phyloP scores from a whole-genome alignment of 2,329 filamentous ascomycete species.

The Penicillium sp. region DNA sequence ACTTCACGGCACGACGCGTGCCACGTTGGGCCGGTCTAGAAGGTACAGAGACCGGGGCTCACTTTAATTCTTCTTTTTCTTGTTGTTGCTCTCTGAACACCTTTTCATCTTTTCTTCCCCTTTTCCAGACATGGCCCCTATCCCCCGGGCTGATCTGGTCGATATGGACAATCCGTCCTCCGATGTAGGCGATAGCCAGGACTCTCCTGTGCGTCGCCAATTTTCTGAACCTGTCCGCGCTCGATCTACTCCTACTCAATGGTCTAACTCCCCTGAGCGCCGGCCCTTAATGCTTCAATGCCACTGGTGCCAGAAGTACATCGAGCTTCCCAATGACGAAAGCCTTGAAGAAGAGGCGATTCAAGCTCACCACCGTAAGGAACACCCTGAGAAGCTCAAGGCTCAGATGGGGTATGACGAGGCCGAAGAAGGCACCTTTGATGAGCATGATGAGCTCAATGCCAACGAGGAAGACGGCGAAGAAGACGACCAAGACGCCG shows the following conservation, averaged over 20 bases:
- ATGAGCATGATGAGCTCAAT: slow-evolving; percentile 15
- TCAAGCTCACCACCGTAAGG: slow-evolving; percentile 38
- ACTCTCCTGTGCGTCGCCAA: slow-evolving; percentile 43
- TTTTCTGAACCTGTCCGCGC: slow-evolving; percentile 44
- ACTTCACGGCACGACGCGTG: slow-evolving; percentile 13
- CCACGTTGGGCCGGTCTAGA: neutral
- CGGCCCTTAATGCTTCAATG: slow-evolving; percentile 37
- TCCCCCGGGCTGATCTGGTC: slow-evolving; percentile 37
- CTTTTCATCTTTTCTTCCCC: slow-evolving; percentile 3
- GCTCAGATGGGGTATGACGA: slow-evolving; percentile 33
- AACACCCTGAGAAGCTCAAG: slow-evolving; percentile 43
- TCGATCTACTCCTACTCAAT: slow-evolving; percentile 40
- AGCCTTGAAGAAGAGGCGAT: slow-evolving; percentile 33
- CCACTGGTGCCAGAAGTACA: slow-evolving; percentile 41
- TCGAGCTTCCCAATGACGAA: slow-evolving; percentile 34
- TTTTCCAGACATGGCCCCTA: slow-evolving; percentile 36
- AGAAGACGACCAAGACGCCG: slow-evolving; percentile 17
- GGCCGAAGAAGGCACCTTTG: slow-evolving; percentile 27
- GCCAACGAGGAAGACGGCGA: slow-evolving; percentile 14
- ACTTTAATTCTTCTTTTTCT: slow-evolving; percentile 10
- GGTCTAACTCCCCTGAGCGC: slow-evolving; percentile 40
- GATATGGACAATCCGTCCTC: slow-evolving; percentile 44
- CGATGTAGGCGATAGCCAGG: slow-evolving; percentile 42
- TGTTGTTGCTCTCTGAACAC: slow-evolving; percentile 6
- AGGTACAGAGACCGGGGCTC: neutral